Evolutionary conservation across 2,329 filamentous ascomycete genomes (phyloP), one percentile per base, ranked within the genome.

Genomic region (Cylindrodendrum hubeiense): DNA sequence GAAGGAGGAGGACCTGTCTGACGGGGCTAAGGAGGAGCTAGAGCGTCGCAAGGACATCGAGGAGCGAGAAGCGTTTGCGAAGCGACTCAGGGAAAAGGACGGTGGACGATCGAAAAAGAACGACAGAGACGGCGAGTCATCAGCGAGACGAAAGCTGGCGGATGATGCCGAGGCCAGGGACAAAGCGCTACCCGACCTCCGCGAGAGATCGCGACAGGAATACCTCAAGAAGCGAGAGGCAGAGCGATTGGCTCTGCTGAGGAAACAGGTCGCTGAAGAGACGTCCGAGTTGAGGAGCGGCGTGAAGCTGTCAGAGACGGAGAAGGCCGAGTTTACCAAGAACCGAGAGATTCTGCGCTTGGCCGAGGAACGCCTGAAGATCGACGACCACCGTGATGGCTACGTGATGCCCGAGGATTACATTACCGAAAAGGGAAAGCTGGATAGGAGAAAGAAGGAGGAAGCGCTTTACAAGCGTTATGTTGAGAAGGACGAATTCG

Each of bases 361-460:
- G 44, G 93, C 94, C 1, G 93, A 98, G 80, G 94, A 97, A 77
- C 87, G 95, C 22, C 83, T 95, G 60, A 88, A 89, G 46, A 97
- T 99, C 68, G 95, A 98, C 76, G 95, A 98, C 71, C 90, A 97
- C 78, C 88, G 91, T 21, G 95, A 98, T 81, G 95, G 95, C 2
- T 99, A 98, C 80, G 87, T 91, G 70, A 91, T 99, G 83, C 96
- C 95, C 0, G 95, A 98, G 69, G 94, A 98, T 77, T 97, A 97
- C 76, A 95, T 97, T 67, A 97, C 93, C 0, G 94, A 97, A 77
- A 95, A 95, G 80, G 94, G 94, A 22, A 96, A 97, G 76, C 91
- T 97, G 67, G 93, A 97, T 76, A 87, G 87, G 71, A 94, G 92
- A 77, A 92, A 93, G 77, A 98, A 98, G 78, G 89, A 96, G 68